Conservation (phyloP, 306 rosid genomes). For the Arachis hypogaea region DNA sequence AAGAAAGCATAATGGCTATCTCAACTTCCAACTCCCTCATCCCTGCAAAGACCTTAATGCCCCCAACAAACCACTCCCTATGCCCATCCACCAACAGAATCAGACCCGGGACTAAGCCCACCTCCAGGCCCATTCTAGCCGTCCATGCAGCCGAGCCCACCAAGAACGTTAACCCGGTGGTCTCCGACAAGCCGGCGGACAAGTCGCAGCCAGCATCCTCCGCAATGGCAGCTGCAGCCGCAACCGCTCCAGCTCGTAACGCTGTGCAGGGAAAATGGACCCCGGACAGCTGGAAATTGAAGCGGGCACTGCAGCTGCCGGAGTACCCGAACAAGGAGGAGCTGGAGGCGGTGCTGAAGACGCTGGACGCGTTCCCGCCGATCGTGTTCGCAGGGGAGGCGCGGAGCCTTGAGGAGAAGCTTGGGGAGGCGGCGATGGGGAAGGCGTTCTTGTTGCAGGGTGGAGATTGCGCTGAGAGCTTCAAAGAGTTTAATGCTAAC, state of each 20-base stretch:
- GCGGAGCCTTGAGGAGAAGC: constrained; percentile 71
- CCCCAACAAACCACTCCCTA: constrained; percentile 38
- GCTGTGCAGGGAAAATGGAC: constrained; percentile 60
- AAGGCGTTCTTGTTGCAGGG: constrained; percentile 91
- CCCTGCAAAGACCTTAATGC: constrained; percentile 57
- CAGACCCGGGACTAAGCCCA: constrained; percentile 33
- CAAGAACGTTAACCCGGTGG: constrained; percentile 56
- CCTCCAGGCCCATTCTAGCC: constrained; percentile 48
- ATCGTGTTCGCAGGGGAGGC: constrained; percentile 98
- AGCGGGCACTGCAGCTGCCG: constrained; percentile 85
- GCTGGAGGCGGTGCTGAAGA: constrained; percentile 67
- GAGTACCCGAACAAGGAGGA: constrained; percentile 83
- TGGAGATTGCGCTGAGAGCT: constrained; percentile 98
- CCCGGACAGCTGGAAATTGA: constrained; percentile 76
- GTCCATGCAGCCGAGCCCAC: constrained; percentile 92
- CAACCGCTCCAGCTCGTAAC: constrained; percentile 40
- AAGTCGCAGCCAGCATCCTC: constrained; percentile 33
- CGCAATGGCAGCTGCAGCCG: neutral
- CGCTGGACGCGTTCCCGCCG: constrained; percentile 90
- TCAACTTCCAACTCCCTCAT: constrained; percentile 49
- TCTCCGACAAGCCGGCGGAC: constrained; percentile 51
- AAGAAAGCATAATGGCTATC: constrained; percentile 51
- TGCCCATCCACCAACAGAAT: constrained; percentile 39
- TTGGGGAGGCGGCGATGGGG: constrained; percentile 84
- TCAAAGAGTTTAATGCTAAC: constrained; percentile 93